Evolutionary conservation across 2,329 filamentous ascomycete genomes (phyloP), one percentile per base, ranked within the genome.

Genomic region (Raffaelea arxii): DNA sequence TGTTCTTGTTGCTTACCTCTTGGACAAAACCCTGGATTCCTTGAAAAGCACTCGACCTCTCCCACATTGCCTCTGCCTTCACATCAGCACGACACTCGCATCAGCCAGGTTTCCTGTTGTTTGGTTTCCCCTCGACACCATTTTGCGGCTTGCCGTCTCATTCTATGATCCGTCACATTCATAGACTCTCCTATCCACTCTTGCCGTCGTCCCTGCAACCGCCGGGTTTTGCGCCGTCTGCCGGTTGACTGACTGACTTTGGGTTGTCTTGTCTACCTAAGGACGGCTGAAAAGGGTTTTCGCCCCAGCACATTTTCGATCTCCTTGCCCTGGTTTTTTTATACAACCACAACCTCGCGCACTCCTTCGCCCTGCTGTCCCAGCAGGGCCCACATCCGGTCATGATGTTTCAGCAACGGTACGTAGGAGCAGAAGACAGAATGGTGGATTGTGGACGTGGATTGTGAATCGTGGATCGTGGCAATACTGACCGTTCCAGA

Each of bases 401-500:
- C 41, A 47, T 46, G 10, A 64, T 64, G 62, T 64, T 64, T 52
- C 54, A 61, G 41, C 62, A 64, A 57, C 58, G 62, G 62, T 63
- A 51, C 43, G 59, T 51, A n/a, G n/a, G n/a, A n/a, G n/a, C n/a
- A n/a, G n/a, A n/a, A n/a, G n/a, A n/a, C n/a, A n/a, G n/a, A n/a
- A n/a, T n/a, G n/a, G n/a, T n/a, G n/a, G n/a, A n/a, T n/a, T n/a
- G n/a, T n/a, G n/a, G n/a, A n/a, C n/a, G n/a, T n/a, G n/a, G n/a
- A n/a, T n/a, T n/a, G n/a, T n/a, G n/a, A n/a, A n/a, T n/a, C n/a
- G n/a, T n/a, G n/a, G n/a, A n/a, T n/a, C n/a, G n/a, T 37, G 14
- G 19, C 19, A 11, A 24, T 19, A 16, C 23, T 19, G 22, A 44
- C 14, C 6, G n/a, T 38, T 25, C 6, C 39, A 86, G 83, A 67